phyloP scores from a whole-genome alignment of 805 yeast species.

The Yarrowia sp. region DNA sequence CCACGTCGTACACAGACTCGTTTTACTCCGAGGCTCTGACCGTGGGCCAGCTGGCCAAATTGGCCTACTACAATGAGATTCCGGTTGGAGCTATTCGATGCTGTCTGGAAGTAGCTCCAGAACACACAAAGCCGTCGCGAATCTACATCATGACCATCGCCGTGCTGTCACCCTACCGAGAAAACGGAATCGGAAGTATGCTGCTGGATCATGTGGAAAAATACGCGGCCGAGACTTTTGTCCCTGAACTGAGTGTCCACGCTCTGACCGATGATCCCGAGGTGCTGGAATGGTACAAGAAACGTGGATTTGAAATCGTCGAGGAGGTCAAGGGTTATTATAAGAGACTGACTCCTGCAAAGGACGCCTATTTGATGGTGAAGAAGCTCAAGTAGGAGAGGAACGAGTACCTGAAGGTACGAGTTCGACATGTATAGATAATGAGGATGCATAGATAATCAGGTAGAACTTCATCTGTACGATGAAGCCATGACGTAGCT shows the following conservation, averaged over 20 bases:
- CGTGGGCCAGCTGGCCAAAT: conserved; percentile 51
- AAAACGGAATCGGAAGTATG: conserved; percentile 57
- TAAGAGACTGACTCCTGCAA: conserved; percentile 42
- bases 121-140: conserved; percentile 49
- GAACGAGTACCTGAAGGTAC: not conserved
- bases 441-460: not conserved
- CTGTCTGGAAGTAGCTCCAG: conserved; percentile 41
- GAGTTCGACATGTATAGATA: too few species aligned
- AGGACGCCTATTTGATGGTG: conserved; percentile 46
- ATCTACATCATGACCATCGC: conserved; percentile 66
- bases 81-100: conserved; percentile 79
- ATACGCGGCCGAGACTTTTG: conserved; percentile 51
- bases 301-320: conserved; percentile 47
- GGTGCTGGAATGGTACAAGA: conserved; percentile 51
- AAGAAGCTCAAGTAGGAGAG: conserved; percentile 10
- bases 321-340: conserved; percentile 47
- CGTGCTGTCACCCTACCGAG: conserved; percentile 61
- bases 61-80: conserved; percentile 67
- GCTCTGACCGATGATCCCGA: conserved; percentile 47
- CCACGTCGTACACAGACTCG: conserved; percentile 48
- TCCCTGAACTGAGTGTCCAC: conserved; percentile 53
- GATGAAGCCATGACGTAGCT: too few species aligned
- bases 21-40: conserved; percentile 52
- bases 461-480: too few species aligned
- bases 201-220: conserved; percentile 56